Evolutionary conservation across 1,284 basidiomycete genomes (phyloP), one percentile per base, ranked within the genome.

Genomic region (Chalciporus sp.): DNA sequence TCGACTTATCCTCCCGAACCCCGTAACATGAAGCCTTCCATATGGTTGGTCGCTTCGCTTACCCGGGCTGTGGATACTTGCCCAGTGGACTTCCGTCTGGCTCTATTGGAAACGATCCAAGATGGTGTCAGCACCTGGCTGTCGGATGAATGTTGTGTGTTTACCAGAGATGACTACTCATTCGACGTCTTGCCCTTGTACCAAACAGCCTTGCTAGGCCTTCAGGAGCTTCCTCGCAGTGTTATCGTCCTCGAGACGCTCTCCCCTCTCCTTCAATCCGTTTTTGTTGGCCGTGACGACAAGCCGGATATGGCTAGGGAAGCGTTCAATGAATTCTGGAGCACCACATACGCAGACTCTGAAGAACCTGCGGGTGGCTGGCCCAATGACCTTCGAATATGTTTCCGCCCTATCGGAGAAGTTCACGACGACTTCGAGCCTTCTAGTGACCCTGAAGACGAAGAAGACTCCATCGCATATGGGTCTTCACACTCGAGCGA

Each of bases 1-100:
- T 74, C 78, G 12, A 79, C 78, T n/a, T 91, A 91, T 69, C 88
- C 88, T 0, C 84, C 86, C 0, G 78, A 78, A n/a, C 74, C 79
- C 3, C 71, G 72, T 42, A 79, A 81, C 60, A 74, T 79, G 60
- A 73, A 79, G 45, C 74, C 75, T 40, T 79, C 78, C 28, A 71
- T 81, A 58, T 90, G 87, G 87, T 72, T 88, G 56, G 69, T 84
- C 17, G 72, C 83, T 37, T 77, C 83, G 4, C 66, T 90, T 47
- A 76, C 75, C 37, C 69, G 72, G 5, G 63, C 80, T 6, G 71
- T 90, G 44, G 82, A 85, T 47, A 61, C 69, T 1, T 86, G 84
- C 61, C 84, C 83, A 3, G 52, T 57, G 7, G 75, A 76, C 42
- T 71, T 84, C 46, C 64, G 76, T 42, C 58, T 75, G 44, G 62